A percentile compares a stretch with the other conserved stretches of the same genome.
phyloP scores from a whole-genome alignment of 768 basidiomycete genomes.

The Lactarius indigo region DNA sequence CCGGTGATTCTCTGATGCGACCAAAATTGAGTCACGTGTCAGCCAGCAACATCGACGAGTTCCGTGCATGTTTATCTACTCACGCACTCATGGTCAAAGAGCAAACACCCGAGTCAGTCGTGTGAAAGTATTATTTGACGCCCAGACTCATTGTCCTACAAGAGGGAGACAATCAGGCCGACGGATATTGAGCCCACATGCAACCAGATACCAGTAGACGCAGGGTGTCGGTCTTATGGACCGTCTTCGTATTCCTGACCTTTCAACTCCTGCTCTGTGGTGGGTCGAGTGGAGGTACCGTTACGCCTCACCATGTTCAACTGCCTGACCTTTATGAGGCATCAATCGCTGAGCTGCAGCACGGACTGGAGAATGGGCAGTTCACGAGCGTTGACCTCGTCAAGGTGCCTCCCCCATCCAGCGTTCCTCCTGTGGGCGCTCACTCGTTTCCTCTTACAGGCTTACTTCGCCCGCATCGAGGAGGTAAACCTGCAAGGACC shows the following conservation, averaged over 20 bases:
- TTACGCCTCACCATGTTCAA: not conserved
- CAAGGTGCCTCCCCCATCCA: conserved; percentile 28
- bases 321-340: conserved; percentile 45
- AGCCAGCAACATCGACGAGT: no score
- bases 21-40: no score
- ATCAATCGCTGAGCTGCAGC: conserved; percentile 37
- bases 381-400: conserved; percentile 43
- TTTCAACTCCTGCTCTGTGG: not conserved
- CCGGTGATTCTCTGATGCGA: no score
- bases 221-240: not conserved
- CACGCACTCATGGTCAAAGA: no score
- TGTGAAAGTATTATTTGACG: no score
- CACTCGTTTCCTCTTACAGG: conserved; percentile 26
- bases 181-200: not conserved
- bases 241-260: not conserved
- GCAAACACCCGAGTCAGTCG: no score
- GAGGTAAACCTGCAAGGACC: conserved; percentile 43
- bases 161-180: no score
- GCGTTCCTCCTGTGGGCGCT: not conserved
- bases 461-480: conserved; percentile 41
- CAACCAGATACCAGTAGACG: not conserved
- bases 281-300: not conserved
- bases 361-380: conserved; percentile 34
- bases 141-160: no score
- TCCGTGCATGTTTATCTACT: no score